Evolutionary conservation across 2,329 filamentous ascomycete genomes (phyloP).

Genomic region (Fusarium sp.): DNA sequence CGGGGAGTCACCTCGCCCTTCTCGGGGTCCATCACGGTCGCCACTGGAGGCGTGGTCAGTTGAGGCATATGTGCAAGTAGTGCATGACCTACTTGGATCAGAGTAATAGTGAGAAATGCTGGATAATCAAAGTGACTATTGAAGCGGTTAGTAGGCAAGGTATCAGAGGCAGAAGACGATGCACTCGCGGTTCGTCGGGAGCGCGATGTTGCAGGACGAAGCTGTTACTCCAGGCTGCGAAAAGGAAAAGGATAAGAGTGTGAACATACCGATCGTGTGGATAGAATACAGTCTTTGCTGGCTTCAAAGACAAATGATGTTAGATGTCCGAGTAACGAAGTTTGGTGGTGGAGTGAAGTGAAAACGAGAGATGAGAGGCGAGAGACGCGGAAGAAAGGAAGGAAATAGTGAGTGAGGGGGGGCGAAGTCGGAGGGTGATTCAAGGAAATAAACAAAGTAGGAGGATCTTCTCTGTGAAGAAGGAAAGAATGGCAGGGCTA

Average conservation of each 20-base stretch:
- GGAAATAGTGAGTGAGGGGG: conserved; percentile 17
- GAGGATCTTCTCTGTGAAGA: conserved; percentile 1
- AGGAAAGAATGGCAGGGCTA: neutral
- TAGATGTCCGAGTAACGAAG: conserved; percentile 32
- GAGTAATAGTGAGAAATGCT: conserved; percentile 9
- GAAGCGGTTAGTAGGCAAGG: conserved; percentile 14
- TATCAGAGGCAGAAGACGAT: neutral
- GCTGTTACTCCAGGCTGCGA: neutral
- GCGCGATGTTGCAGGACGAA: neutral
- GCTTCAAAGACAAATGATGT: conserved; percentile 24
- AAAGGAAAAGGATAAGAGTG: neutral
- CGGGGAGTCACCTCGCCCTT: conserved; percentile 33
- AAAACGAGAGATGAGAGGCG: conserved; percentile 29
- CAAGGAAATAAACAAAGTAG: conserved; percentile 27
- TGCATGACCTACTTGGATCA: conserved; percentile 33
- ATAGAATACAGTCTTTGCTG: conserved; percentile 30
- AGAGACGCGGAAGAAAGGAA: conserved; percentile 25
- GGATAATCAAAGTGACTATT: conserved; percentile 40
- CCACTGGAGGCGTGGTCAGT: conserved; percentile 44
- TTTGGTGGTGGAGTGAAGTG: conserved; percentile 19
- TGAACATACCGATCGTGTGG: conserved; percentile 21
- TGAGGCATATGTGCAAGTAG: neutral
- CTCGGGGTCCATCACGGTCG: conserved; percentile 48
- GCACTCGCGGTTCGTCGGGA: neutral
- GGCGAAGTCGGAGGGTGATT: conserved; percentile 16